A percentile compares a stretch with the other conserved stretches of the same genome.
Evolutionary conservation across 352 stramenopile genomes (phyloP).

Genomic region (Pythium rishiriense): DNA sequence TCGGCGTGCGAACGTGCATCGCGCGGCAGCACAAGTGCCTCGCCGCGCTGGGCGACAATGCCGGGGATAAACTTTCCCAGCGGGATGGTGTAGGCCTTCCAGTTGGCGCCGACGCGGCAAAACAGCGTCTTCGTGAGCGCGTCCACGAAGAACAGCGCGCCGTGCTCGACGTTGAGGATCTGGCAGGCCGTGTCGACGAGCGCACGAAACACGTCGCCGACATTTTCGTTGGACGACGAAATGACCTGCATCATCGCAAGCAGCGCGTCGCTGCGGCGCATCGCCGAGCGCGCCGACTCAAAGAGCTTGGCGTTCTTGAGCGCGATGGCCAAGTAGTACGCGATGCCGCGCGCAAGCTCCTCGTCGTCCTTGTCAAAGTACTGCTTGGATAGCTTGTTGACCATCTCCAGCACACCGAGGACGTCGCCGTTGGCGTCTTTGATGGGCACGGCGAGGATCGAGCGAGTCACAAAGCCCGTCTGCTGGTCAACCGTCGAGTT

Average conservation of each 20-base stretch:
- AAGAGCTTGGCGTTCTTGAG: constrained; percentile 71
- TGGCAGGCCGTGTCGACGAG: constrained; percentile 47
- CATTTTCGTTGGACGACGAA: constrained; percentile 49
- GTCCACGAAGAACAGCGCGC: constrained; percentile 80
- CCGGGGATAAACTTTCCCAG: constrained; percentile 72
- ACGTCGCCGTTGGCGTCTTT: constrained; percentile 68
- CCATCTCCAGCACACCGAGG: constrained; percentile 64
- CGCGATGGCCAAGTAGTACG: constrained; percentile 65
- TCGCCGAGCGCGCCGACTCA: constrained; percentile 50
- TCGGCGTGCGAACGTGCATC: constrained; percentile 59
- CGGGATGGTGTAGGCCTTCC: constrained; percentile 68
- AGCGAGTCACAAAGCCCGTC: constrained; percentile 68
- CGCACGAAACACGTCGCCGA: constrained; percentile 44
- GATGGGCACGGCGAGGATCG: constrained; percentile 81
- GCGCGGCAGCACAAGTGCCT: constrained; percentile 47
- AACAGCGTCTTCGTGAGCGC: constrained; percentile 67
- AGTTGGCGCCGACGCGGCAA: constrained; percentile 61
- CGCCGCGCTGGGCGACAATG: constrained; percentile 59
- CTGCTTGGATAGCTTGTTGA: constrained; percentile 65
- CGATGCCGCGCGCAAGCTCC: constrained; percentile 58
- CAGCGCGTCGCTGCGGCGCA: constrained; percentile 66
- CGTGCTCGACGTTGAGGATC: constrained; percentile 60
- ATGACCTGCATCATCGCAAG: constrained; percentile 61
- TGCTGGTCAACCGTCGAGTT: constrained; percentile 59
- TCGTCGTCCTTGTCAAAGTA: constrained; percentile 79